Evolutionary conservation across 768 basidiomycete genomes (phyloP).

Genomic region (Russula foetens): DNA sequence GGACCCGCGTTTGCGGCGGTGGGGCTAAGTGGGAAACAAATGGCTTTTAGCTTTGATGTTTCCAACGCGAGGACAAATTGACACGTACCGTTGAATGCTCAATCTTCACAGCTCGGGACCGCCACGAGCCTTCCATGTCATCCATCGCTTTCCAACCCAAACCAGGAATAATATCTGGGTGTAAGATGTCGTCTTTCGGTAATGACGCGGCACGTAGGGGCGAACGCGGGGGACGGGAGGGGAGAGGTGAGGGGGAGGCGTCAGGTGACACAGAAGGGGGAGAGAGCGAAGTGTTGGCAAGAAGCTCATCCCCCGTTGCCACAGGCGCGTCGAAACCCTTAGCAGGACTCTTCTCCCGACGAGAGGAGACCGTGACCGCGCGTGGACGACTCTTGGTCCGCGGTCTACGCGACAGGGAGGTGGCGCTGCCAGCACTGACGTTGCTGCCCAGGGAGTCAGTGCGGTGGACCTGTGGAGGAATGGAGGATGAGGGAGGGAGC

Average conservation of each 20-base stretch:
- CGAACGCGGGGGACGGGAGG: constrained; percentile 18
- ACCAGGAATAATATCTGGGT: constrained; percentile 7
- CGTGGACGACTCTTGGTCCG: constrained; percentile 25
- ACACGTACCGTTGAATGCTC: constrained; percentile 16
- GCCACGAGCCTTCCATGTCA: constrained; percentile 17
- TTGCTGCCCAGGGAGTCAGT: constrained; percentile 27
- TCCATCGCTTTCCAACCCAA: constrained; percentile 13
- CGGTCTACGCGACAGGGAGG: constrained; percentile 27
- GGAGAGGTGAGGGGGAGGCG: constrained; percentile 1
- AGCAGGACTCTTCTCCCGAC: constrained; percentile 24
- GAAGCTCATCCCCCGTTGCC: constrained; percentile 12
- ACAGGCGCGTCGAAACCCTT: constrained; percentile 11
- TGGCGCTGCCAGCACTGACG: constrained; percentile 20
- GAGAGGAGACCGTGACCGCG: constrained; percentile 21
- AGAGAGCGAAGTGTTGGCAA: constrained; percentile 18
- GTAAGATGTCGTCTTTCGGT: constrained; percentile 1
- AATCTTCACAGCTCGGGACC: constrained; percentile 12
- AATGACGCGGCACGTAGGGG: constrained; percentile 17
- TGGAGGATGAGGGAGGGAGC: constrained; percentile 16
- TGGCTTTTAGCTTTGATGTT: neutral
- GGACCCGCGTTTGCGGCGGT: constrained; percentile 18
- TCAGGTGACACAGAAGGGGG: constrained; percentile 8
- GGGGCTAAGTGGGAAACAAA: neutral
- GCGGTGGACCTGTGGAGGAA: constrained; percentile 21
- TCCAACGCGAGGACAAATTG: neutral